Evolutionary conservation across 2,329 filamentous ascomycete genomes (phyloP).

Genomic region (Pseudocercospora fuligena): DNA sequence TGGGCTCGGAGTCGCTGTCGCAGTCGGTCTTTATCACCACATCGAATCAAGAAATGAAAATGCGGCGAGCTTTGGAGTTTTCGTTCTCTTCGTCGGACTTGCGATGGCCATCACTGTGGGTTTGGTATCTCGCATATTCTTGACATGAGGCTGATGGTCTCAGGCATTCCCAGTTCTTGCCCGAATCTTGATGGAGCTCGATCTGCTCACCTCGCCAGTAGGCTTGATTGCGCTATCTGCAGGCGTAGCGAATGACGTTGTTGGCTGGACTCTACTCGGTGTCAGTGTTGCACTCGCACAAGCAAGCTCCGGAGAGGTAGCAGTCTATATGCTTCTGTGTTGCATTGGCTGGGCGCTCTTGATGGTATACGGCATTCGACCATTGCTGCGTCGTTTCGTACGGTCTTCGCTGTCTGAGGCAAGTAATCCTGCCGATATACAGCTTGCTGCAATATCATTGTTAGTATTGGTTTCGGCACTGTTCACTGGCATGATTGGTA

Average conservation of each 20-base stretch:
- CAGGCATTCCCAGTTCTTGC: conserved; percentile 79
- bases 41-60: conserved; percentile 60
- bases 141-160: neutral
- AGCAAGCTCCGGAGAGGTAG: conserved; percentile 75
- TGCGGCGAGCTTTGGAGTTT: neutral
- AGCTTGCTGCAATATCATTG: conserved; percentile 59
- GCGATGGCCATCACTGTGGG: conserved; percentile 54
- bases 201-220: conserved; percentile 77
- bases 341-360: conserved; percentile 75
- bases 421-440: neutral
- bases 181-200: conserved; percentile 85
- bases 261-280: conserved; percentile 85
- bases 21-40: conserved; percentile 68
- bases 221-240: conserved; percentile 85
- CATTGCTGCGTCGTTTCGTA: neutral
- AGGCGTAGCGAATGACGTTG: conserved; percentile 87
- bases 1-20: conserved; percentile 41
- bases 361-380: conserved; percentile 59
- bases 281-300: conserved; percentile 91
- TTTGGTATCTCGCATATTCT: neutral
- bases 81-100: conserved; percentile 78
- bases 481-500: conserved; percentile 85
- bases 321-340: conserved; percentile 78
- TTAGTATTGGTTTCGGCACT: conserved; percentile 76
- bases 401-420: neutral